Base-by-base conservation (phyloP, 495 filamentous ascomycete genomes). In the Trichocladium uniseriatum region DNA sequence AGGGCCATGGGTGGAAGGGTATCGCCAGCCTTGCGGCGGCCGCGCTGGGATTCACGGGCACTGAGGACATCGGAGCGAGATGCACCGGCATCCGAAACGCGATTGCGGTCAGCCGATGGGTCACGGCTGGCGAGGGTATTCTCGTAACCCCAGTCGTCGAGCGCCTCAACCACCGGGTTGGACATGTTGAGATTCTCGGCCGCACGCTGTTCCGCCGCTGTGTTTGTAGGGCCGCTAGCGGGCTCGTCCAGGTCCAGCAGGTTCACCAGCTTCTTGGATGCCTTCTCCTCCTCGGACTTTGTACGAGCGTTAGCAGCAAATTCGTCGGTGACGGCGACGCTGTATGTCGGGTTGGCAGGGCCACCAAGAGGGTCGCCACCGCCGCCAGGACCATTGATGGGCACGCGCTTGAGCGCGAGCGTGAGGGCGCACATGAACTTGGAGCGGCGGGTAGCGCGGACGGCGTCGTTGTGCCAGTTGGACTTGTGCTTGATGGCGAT, bases 371-470 rank as follows among this genome's bases (percentile, higher is more conserved):
- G 55, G 27, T 86, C 80, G 50, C 72, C 73, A 37, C 82, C 86
- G 31, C 78, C 86, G 22, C 86, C 89, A 51, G 91, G 89, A 20
- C 67, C 80, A 56, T 90, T 82, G 60, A 98, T 94, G 5, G 87
- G 89, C 14, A 98, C 78, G 65, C 81, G 84, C 66, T 86, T 84
- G 31, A 96, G 72, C 8, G 92, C 90, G 9, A 89, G 69, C 6
- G 94, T 82, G 35, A 98, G 74, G 3, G 92, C 92, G 59, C 89
- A 95, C 81, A 97, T 92, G 71, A 98, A 95, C 65, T 94, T 96
- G 59, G 86, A 92, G 45, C 90, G 83, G 36, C 92, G 82, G 14
- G 85, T 77, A 19, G 84, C 80, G 19, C 91, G 83, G 34, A 97
- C 74, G 24, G 79, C 76, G 51, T 95, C 91, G 63, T 94, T 95